A percentile compares a stretch with the other conserved stretches of the same genome.
phyloP scores from a whole-genome alignment of 345 rosid genomes.

The Aegle marmelos region DNA sequence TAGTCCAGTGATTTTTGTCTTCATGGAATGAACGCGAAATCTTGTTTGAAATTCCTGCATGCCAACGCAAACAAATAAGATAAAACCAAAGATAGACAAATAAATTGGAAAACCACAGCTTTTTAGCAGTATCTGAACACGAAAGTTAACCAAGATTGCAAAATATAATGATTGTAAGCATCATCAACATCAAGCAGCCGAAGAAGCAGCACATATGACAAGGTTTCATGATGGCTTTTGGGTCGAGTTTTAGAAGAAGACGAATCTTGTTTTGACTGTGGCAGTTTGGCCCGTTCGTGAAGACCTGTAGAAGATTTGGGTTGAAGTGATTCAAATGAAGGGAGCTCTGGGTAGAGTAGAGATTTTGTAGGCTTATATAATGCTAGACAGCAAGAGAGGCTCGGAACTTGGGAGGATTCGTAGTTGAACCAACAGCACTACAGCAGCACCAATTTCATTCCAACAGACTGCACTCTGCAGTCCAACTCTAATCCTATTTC shows the following conservation, averaged over 20 bases:
- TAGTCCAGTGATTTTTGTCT: conserved; percentile 9
- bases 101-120: not conserved
- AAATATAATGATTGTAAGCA: conserved; percentile 15
- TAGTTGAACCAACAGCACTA: not conserved
- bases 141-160: conserved; percentile 19
- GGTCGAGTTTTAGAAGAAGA: not conserved
- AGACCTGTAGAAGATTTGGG: not conserved
- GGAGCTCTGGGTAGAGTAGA: conserved; percentile 2
- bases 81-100: not conserved
- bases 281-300: not conserved
- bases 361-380: not conserved
- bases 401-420: not conserved
- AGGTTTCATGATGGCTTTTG: conserved; percentile 20
- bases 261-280: not conserved
- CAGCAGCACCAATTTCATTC: not conserved
- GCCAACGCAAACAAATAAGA: not conserved
- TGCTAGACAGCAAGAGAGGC: not conserved
- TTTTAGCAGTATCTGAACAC: conserved; percentile 18
- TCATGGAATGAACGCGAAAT: conserved; percentile 12
- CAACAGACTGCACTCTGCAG: not conserved
- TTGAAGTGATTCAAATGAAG: not conserved
- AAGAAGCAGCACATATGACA: conserved; percentile 17
- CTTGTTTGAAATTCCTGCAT: conserved; percentile 13
- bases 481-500: not conserved
- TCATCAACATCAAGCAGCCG: conserved; percentile 13